These are phyloP conservation scores for Fraxinus albicans DNA, from an alignment of 305 asterid genomes.

Conservation along the genomic window DNA sequence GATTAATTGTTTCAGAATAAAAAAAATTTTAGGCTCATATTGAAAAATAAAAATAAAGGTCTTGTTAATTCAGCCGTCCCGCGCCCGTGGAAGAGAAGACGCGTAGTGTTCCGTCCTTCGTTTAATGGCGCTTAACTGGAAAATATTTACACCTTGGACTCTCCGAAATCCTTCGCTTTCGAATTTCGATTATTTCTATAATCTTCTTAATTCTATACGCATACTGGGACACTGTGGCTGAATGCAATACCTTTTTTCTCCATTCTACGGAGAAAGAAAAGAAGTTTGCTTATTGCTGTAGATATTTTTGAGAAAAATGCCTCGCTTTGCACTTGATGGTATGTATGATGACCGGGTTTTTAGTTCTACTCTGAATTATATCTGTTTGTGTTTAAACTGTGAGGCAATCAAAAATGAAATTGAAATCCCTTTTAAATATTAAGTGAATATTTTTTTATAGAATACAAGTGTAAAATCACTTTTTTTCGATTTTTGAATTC, in stretches of 20 bases:
- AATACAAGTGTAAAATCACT: not conserved
- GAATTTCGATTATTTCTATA: conserved; percentile 37
- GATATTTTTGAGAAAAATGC: conserved; percentile 26
- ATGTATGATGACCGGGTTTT: not conserved
- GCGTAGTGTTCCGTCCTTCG: conserved; percentile 21
- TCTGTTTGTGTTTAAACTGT: not conserved
- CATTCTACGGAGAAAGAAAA: conserved; percentile 1
- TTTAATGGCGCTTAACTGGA: conserved; percentile 6
- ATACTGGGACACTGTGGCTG: not conserved
- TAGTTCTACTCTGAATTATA: not conserved
- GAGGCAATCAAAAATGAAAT: not conserved
- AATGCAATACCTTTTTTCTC: conserved; percentile 8
- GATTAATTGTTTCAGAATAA: too few relatives aligned
- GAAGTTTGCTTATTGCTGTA: conserved; percentile 12
- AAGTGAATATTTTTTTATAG: not conserved
- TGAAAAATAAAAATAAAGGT: too few relatives aligned
- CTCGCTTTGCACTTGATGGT: conserved; percentile 34
- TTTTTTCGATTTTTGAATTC: not conserved
- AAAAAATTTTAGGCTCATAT: not conserved
- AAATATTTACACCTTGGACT: conserved; percentile 11
- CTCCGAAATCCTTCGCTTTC: conserved; percentile 32
- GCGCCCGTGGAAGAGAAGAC: conserved; percentile 28
- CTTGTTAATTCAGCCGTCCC: conserved; percentile 32
- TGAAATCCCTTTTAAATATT: not conserved
- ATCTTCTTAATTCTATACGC: conserved; percentile 5